Evolutionary conservation across 805 yeast species (phyloP).

Genomic region (Saccharomycopsis javanensis): DNA sequence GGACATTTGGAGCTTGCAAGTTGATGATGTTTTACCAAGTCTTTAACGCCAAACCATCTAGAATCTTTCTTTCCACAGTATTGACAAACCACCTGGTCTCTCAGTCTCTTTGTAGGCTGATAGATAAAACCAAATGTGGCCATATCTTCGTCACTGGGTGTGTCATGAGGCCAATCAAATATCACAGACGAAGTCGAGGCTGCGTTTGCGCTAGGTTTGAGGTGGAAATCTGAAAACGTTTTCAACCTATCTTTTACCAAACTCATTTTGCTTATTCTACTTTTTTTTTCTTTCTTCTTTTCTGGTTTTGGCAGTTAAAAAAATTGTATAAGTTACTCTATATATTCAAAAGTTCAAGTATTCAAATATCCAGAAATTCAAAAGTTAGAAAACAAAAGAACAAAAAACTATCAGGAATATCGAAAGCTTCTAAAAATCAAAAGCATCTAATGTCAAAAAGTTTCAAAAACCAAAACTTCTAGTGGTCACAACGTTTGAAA

Average conservation of each 20-base stretch:
- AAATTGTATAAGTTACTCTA: no score
- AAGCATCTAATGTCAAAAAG: no score
- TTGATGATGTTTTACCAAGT: conserved; percentile 41
- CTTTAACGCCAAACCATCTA: conserved; percentile 49
- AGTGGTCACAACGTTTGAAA: no score
- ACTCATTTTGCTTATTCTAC: neutral
- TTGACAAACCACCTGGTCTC: conserved; percentile 49
- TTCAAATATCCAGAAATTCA: no score
- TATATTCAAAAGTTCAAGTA: no score
- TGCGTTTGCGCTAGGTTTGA: neutral
- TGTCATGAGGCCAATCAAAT: conserved; percentile 23
- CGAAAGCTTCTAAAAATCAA: no score
- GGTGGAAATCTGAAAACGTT: conserved; percentile 6
- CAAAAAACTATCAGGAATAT: no score
- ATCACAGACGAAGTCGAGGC: neutral
- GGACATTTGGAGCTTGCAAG: conserved; percentile 28
- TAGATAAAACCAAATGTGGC: conserved; percentile 55
- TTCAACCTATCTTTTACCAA: conserved; percentile 5
- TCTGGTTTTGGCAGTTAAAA: no score
- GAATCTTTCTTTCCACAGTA: conserved; percentile 44
- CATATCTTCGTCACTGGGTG: conserved; percentile 30
- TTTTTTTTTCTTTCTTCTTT: no score
- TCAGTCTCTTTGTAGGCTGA: conserved; percentile 41
- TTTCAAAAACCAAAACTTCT: no score
- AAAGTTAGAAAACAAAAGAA: no score